A percentile compares a stretch with the other conserved stretches of the same genome.
phyloP scores from a whole-genome alignment of 768 basidiomycete species.

The Fistulinella prunicolor region DNA sequence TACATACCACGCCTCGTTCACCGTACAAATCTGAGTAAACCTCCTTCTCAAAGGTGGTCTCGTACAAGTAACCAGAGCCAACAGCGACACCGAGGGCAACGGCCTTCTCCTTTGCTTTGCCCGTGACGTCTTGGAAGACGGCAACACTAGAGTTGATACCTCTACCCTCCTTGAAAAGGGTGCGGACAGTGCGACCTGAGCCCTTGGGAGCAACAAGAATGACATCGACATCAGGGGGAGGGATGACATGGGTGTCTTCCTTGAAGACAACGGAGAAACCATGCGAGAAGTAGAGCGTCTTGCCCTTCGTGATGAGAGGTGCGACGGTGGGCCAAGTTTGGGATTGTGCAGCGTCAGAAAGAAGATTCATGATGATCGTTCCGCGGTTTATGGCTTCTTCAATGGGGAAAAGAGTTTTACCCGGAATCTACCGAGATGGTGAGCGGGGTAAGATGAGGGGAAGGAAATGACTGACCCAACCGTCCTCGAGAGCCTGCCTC shows the following conservation, averaged over 20 bases:
- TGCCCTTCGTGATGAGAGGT: constrained; percentile 98
- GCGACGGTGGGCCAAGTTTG: constrained; percentile 87
- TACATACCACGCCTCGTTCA: constrained; percentile 96
- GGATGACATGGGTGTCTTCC: constrained; percentile 91
- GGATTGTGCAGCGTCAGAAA: constrained; percentile 99
- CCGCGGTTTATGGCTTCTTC: constrained; percentile 95
- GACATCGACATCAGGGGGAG: constrained; percentile 93
- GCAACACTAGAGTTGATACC: constrained; percentile 96
- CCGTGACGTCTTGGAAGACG: constrained; percentile 96
- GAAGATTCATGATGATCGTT: constrained; percentile 99
- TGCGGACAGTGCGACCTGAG: constrained; percentile 97
- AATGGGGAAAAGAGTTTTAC: constrained; percentile 96
- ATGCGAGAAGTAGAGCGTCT: constrained; percentile 99
- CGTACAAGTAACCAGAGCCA: constrained; percentile 97
- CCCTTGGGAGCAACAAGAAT: constrained; percentile 99
- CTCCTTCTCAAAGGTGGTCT: constrained; percentile 99
- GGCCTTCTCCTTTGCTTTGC: constrained; percentile 97
- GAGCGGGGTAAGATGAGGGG: neutral
- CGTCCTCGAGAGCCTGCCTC: constrained; percentile 93
- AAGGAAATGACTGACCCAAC: constrained; percentile 65
- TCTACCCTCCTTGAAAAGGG: constrained; percentile 99
- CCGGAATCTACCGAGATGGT: constrained; percentile 63
- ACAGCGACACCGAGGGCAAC: constrained; percentile 91
- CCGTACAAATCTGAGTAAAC: constrained; percentile 99
- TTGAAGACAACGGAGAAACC: constrained; percentile 99